A percentile compares a stretch with the other conserved stretches of the same genome.
These are phyloP conservation scores for Curvularia eragrostidis DNA, from an alignment of 2,329 filamentous ascomycete species.

Conservation along the genomic window DNA sequence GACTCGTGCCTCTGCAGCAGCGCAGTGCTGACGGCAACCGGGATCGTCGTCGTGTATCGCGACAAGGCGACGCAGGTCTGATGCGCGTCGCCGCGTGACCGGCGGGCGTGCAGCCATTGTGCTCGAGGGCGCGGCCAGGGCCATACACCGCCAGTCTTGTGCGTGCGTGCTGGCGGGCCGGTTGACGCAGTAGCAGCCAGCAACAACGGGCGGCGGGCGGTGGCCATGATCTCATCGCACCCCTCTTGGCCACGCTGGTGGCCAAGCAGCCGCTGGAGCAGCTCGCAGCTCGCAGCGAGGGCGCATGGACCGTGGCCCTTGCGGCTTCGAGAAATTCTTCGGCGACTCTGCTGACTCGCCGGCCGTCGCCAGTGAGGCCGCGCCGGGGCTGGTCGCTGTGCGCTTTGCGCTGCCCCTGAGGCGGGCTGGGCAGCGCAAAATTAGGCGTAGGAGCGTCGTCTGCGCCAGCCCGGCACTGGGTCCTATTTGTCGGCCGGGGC, in stretches of 20 bases:
- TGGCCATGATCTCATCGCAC: conserved; percentile 35
- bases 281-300: no score
- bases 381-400: background rate
- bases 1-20: conserved; percentile 73
- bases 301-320: no score
- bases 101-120: conserved; percentile 10
- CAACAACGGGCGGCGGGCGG: conserved; percentile 15
- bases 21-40: conserved; percentile 24
- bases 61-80: conserved; percentile 26
- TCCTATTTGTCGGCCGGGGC: conserved; percentile 45
- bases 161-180: background rate
- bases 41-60: conserved; percentile 30
- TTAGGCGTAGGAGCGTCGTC: conserved; percentile 14
- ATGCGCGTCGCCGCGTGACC: conserved; percentile 29
- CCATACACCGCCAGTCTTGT: conserved; percentile 44
- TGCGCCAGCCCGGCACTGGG: conserved; percentile 23
- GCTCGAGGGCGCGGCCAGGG: background rate
- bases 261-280: no score
- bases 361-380: conserved; percentile 24
- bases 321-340: conserved; percentile 37
- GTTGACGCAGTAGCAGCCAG: conserved; percentile 21
- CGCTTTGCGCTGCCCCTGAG: conserved; percentile 35
- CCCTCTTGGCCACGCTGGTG: background rate
- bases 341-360: conserved; percentile 42
- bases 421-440: conserved; percentile 18